Evolutionary conservation across 306 rosid genomes (phyloP).

Genomic region (Prinsepia uniflora): DNA sequence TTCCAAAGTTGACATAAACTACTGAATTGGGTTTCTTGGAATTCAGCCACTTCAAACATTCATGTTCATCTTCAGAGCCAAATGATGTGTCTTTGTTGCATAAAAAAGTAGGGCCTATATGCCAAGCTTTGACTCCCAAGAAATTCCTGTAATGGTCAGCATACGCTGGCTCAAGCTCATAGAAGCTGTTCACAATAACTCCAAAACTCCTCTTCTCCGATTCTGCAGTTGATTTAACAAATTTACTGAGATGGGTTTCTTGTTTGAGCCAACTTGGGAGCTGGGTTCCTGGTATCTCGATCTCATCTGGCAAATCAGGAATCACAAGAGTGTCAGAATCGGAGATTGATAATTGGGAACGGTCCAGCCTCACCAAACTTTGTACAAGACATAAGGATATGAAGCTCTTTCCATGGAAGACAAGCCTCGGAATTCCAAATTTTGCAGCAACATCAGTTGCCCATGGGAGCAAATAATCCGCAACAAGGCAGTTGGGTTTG

Average conservation of each 20-base stretch:
- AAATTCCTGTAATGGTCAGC: slow-evolving; percentile 26
- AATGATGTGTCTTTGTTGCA: neutral
- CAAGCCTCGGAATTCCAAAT: slow-evolving; percentile 37
- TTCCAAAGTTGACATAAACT: slow-evolving; percentile 51
- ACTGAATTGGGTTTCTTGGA: slow-evolving; percentile 25
- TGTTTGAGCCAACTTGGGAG: neutral
- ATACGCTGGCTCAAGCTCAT: slow-evolving; percentile 30
- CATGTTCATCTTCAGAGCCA: slow-evolving; percentile 17
- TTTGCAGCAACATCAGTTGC: slow-evolving; percentile 26
- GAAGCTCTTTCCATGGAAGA: slow-evolving; percentile 33
- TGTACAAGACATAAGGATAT: slow-evolving; percentile 18
- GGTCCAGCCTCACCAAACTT: slow-evolving; percentile 4
- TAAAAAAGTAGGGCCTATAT: slow-evolving; percentile 26
- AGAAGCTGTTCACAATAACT: slow-evolving; percentile 29
- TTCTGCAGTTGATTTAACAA: neutral
- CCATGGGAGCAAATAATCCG: slow-evolving; percentile 33
- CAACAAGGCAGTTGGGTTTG: slow-evolving; percentile 32
- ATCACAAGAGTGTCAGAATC: neutral
- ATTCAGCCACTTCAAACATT: no score
- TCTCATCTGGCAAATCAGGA: slow-evolving; percentile 10
- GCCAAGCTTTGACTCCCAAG: slow-evolving; percentile 26
- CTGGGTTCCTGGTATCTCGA: slow-evolving; percentile 1
- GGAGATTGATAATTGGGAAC: neutral
- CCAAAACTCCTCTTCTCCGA: slow-evolving; percentile 22
- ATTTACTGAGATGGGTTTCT: neutral